Evolutionary conservation across 2,329 filamentous ascomycete genomes (phyloP), one percentile per base, ranked within the genome.

Genomic region (Aureobasidium leucospermi): DNA sequence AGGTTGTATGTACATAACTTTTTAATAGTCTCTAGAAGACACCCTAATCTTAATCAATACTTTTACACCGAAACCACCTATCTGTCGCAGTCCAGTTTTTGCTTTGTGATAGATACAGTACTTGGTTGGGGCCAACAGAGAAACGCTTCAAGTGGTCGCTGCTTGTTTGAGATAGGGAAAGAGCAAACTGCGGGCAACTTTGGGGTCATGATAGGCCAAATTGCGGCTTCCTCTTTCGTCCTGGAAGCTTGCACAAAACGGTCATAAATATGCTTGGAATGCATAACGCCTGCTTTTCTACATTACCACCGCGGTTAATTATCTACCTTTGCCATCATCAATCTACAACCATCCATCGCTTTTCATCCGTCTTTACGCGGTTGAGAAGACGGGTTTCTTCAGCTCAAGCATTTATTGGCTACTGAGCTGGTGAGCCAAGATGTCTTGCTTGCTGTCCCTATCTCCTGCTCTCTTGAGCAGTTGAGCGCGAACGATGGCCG

Each of bases 1-100:
- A n/a, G 48, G 48, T 52, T 52, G 48, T 52, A 52, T 52, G 48
- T 52, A 52, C 36, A 52, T 52, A 41, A 11, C 5, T 13, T 6
- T 39, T 41, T 31, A 19, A 38, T 49, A 39, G 48, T 52, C 48
- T 41, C 48, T 52, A 52, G 48, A 1, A 41, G 48, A 52, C 48
- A 10, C 6, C 41, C 28, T 52, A 39, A 52, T 41, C n/a, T n/a
- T 52, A 52, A 52, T 52, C 9, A n/a, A 41, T 31, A 41, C n/a
- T 15, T 28, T 52, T 52, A 39, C 36, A 52, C 48, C 29, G 48
- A 39, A 41, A 10, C 29, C 15, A 5, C 8, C 16, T 6, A 31
- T 29, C 5, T 13, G 23, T 15, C 48, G 16, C 15, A 28, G 6
- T 32, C 8, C 8, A 4, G 13, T 36, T 13, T 5, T 36, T 36